These are phyloP conservation scores for Solanum virginianum DNA, from an alignment of 257 asterid species.

Conservation along the genomic window DNA sequence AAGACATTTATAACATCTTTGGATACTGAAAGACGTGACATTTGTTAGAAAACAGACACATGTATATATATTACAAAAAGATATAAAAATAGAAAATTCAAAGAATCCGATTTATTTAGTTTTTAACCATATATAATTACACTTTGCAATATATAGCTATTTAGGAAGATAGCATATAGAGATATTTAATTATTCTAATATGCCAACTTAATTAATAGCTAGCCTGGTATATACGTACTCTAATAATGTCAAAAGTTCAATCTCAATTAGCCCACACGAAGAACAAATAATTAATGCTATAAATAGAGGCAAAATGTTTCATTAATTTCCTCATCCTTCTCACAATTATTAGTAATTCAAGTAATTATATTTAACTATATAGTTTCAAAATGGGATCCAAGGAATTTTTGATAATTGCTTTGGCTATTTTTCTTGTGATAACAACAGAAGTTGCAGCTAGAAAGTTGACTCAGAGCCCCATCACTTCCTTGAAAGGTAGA, in stretches of 20 bases:
- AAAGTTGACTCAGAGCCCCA: background rate
- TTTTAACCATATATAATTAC: background rate
- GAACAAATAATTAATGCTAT: background rate
- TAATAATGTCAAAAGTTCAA: background rate
- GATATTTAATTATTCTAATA: background rate
- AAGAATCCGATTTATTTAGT: no score
- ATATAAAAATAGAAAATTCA: background rate
- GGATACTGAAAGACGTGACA: background rate
- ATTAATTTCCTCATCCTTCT: background rate
- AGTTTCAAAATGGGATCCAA: background rate
- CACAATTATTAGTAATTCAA: background rate
- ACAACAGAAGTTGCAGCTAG: constrained; percentile 2
- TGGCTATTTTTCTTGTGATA: constrained; percentile 1
- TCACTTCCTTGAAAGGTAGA: background rate
- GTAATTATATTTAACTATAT: background rate
- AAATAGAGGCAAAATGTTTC: background rate
- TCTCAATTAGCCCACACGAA: background rate
- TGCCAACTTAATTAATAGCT: background rate
- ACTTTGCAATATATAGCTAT: background rate
- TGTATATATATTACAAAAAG: background rate
- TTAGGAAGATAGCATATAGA: background rate
- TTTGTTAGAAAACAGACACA: background rate
- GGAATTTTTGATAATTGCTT: background rate
- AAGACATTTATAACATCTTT: background rate
- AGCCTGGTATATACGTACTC: background rate